Conservation (phyloP, 2,329 filamentous ascomycete genomes). For the Neoascochyta sp. region DNA sequence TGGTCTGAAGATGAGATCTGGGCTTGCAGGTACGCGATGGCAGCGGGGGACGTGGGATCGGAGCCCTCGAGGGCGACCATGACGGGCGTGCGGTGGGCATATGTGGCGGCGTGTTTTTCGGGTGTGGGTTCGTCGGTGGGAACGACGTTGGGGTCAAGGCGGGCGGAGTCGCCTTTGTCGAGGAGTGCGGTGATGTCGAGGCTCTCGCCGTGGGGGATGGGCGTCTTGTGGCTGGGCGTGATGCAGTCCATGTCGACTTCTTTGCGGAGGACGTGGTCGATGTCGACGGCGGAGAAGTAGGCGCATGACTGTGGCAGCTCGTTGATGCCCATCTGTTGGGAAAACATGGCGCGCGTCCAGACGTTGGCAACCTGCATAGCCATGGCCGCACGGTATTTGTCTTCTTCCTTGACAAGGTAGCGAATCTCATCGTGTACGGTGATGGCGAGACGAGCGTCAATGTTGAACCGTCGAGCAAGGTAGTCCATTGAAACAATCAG, state of each 20-base stretch:
- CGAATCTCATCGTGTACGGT: constrained; percentile 98
- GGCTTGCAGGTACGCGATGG: constrained; percentile 67
- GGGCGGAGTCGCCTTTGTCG: constrained; percentile 64
- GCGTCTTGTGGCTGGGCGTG: constrained; percentile 75
- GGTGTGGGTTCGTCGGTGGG: constrained; percentile 58
- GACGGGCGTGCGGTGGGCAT: constrained; percentile 69
- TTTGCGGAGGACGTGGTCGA: constrained; percentile 93
- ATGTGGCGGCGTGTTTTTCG: constrained; percentile 64
- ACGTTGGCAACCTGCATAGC: constrained; percentile 90
- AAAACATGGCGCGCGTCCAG: constrained; percentile 97
- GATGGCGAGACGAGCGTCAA: constrained; percentile 80
- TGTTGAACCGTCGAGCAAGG: constrained; percentile 76
- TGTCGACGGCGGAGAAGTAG: constrained; percentile 92
- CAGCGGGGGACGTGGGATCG: constrained; percentile 36
- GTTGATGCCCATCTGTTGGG: constrained; percentile 92
- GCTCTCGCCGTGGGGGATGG: constrained; percentile 81
- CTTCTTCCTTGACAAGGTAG: constrained; percentile 79
- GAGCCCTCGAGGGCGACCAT: constrained; percentile 64
- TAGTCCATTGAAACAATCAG: constrained; percentile 95
- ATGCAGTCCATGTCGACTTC: constrained; percentile 98
- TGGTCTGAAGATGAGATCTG: constrained; percentile 74
- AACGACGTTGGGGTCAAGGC: constrained; percentile 62
- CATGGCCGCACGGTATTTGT: constrained; percentile 87
- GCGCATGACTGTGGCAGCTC: constrained; percentile 92
- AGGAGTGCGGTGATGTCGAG: constrained; percentile 79